Conservation (phyloP, 2,329 filamentous ascomycete genomes). For the Berkeleyomyces basicola region DNA sequence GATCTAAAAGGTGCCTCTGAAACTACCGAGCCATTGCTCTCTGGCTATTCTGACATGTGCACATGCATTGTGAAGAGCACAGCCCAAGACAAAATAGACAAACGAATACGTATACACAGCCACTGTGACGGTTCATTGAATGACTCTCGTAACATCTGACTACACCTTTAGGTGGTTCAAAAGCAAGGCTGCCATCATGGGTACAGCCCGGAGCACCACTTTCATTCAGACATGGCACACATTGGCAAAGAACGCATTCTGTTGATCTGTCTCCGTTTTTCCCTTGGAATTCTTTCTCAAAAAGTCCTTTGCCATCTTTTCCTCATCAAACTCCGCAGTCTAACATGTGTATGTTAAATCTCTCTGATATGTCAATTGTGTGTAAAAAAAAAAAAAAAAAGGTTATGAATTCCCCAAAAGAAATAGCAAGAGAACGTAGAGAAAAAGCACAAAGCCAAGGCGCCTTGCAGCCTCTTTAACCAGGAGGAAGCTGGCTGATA, state of each 20-base stretch:
- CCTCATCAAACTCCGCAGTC: background rate
- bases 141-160: no score
- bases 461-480: constrained; percentile 32
- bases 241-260: constrained; percentile 13
- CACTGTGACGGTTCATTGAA: no score
- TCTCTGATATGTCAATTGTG: constrained; percentile 73
- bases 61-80: no score
- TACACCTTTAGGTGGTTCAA: no score
- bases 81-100: no score
- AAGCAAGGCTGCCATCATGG: background rate
- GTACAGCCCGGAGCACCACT: background rate
- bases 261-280: constrained; percentile 13
- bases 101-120: no score
- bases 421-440: no score
- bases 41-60: background rate
- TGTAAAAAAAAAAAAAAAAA: constrained; percentile 33
- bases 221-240: background rate
- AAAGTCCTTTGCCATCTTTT: background rate
- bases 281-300: background rate
- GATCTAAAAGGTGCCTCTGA: constrained; percentile 28
- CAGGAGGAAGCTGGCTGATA: constrained; percentile 80
- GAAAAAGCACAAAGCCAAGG: no score
- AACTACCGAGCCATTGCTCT: background rate
- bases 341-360: constrained; percentile 19
- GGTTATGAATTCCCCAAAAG: constrained; percentile 6